These are phyloP conservation scores for Davidsoniella virescens DNA, from an alignment of 2,329 filamentous ascomycete genomes.

Conservation along the genomic window DNA sequence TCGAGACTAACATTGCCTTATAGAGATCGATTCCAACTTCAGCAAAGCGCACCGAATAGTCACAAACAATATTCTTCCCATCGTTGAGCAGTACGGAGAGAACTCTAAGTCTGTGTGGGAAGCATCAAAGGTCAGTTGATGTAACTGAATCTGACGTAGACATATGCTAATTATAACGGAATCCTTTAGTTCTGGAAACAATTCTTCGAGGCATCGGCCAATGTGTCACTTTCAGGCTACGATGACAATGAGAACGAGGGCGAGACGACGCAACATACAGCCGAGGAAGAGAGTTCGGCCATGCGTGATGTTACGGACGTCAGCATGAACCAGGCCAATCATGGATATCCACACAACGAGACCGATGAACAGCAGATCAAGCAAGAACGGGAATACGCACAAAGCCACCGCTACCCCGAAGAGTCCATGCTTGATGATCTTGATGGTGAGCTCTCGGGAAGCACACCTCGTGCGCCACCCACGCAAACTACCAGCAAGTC, in stretches of 20 bases:
- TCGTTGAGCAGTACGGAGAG: constrained; percentile 89
- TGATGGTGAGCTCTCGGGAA: constrained; percentile 36
- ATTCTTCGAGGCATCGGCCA: constrained; percentile 97
- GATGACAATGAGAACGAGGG: constrained; percentile 61
- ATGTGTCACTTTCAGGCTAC: constrained; percentile 89
- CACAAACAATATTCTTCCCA: constrained; percentile 77
- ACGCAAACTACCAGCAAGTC: constrained; percentile 30
- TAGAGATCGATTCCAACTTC: constrained; percentile 98
- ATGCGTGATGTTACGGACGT: constrained; percentile 36
- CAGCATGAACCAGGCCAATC: constrained; percentile 16
- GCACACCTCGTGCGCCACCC: constrained; percentile 43
- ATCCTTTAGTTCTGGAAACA: constrained; percentile 84
- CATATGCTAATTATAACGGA: too few relatives aligned
- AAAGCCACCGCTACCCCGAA: constrained; percentile 21
- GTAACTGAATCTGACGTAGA: too few relatives aligned
- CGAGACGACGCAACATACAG: constrained; percentile 29
- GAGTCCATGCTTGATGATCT: constrained; percentile 54
- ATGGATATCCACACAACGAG: too few relatives aligned
- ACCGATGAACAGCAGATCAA: background rate
- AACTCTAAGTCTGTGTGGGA: constrained; percentile 94
- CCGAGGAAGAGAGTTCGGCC: constrained; percentile 34
- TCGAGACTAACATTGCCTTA: background rate
- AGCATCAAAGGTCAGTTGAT: constrained; percentile 58
- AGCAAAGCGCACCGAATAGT: constrained; percentile 93
- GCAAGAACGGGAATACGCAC: constrained; percentile 8